Evolutionary conservation across 1,284 basidiomycete species (phyloP), one percentile per base, ranked within the genome.

Genomic region (Boletus semigastroideus): DNA sequence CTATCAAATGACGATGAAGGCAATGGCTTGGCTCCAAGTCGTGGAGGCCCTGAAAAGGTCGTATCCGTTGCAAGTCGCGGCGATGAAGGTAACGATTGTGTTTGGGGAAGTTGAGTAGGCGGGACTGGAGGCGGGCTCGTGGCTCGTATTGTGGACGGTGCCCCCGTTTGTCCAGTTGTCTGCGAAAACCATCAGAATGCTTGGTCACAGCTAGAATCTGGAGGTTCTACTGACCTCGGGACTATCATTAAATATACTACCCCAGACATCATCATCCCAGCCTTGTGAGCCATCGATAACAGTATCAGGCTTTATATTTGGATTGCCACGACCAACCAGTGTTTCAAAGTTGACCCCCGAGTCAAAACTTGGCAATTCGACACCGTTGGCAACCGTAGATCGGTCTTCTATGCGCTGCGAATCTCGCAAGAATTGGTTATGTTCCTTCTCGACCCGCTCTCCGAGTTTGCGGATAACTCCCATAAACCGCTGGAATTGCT

Each of bases 401-500:
- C 80, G 80, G 63, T 92, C 89, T 62, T 93, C 91, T 38, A 91
- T 74, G 25, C 91, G 78, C 59, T 91, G 90, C 4, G 90, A 87
- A 66, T 94, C 91, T 30, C 87, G 82, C 14, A 94, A 73, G 64
- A 89, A 91, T 61, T 90, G 87, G 56, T 86, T 76, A 61, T 95
- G 93, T 66, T 96, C 93, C 59, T 81, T 82, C 70, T 93, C 89
- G 10, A 96, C 93, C 12, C 92, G 82, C 28, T 87, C 84, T 16
- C 87, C 85, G 13, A 89, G 73, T 60, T 81, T 83, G 58, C 78
- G 78, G 49, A 94, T 89, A 36, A 88, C 87, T 41, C 71, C 69
- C 92, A 95, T 95, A 68, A 95, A 95, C 4, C 88, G 83, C 57
- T 87, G 81, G 67, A 98, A 99, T 71, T 99, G 97, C 30, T 89